phyloP scores from a whole-genome alignment of 345 rosid species.

The Erodium maritimum region DNA sequence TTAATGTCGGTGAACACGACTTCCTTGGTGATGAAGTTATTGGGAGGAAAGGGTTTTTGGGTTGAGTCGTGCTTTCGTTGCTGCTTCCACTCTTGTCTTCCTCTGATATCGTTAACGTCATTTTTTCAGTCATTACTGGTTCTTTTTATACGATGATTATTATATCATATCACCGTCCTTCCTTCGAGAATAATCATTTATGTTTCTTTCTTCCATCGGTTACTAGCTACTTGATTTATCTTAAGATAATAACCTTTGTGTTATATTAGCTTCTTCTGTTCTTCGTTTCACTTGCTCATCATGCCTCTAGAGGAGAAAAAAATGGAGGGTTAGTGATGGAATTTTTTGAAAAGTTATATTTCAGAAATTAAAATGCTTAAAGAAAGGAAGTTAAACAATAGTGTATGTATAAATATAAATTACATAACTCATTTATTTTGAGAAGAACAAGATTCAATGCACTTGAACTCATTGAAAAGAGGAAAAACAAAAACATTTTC shows the following conservation, averaged over 20 bases:
- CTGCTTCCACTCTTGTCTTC: slow-evolving; percentile 12
- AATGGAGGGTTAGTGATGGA: background rate
- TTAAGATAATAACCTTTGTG: too few relatives aligned
- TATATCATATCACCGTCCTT: too few relatives aligned
- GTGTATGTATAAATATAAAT: background rate
- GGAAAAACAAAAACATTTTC: too few relatives aligned
- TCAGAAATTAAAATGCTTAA: too few relatives aligned
- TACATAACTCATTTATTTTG: background rate
- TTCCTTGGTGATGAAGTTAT: slow-evolving; percentile 5
- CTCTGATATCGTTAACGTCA: slow-evolving; percentile 17
- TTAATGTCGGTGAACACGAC: slow-evolving; percentile 13
- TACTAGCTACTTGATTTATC: too few relatives aligned
- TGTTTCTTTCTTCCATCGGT: too few relatives aligned
- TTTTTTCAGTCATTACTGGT: slow-evolving; percentile 9
- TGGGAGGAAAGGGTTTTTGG: slow-evolving; percentile 7
- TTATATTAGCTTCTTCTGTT: background rate
- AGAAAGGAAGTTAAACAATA: background rate
- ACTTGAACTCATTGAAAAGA: too few relatives aligned
- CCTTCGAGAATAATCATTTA: too few relatives aligned
- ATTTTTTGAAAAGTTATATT: background rate
- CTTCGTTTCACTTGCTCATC: background rate
- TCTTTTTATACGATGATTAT: too few relatives aligned
- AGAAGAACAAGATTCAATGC: too few relatives aligned
- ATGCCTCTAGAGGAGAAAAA: background rate
- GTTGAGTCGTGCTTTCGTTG: slow-evolving; percentile 6